Percentiles rank a stretch among this genome's conserved stretches.
Conservation (phyloP, 345 rosid species). For the Theobroma cacao region DNA sequence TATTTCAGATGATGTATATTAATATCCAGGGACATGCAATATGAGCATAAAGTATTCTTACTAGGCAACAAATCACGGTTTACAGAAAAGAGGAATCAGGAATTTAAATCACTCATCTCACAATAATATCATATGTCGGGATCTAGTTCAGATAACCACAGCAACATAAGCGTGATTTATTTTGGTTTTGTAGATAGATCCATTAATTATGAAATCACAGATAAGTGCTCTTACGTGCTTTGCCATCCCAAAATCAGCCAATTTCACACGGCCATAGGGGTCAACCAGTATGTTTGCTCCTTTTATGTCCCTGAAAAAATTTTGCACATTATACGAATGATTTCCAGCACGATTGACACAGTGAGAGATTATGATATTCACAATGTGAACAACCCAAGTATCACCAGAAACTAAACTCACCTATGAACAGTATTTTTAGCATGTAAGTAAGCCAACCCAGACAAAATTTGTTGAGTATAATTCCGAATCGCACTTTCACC, state of each 20-base stretch:
- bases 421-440: slow-evolving; percentile 72
- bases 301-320: slow-evolving; percentile 66
- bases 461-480: slow-evolving; percentile 77
- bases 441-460: slow-evolving; percentile 75
- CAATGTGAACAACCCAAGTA: background rate
- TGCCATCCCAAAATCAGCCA: slow-evolving; percentile 82
- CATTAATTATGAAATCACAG: background rate
- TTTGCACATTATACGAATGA: slow-evolving; percentile 7
- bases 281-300: slow-evolving; percentile 87
- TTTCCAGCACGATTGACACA: background rate
- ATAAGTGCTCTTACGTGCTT: slow-evolving; percentile 47
- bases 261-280: slow-evolving; percentile 73
- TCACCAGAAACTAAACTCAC: slow-evolving; percentile 25
- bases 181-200: background rate
- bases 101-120: background rate
- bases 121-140: background rate
- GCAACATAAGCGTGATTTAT: background rate
- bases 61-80: background rate
- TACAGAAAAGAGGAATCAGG: background rate
- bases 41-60: background rate
- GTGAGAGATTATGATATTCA: background rate
- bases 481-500: slow-evolving; percentile 72
- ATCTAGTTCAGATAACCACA: background rate
- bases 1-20: slow-evolving; percentile 21
- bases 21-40: background rate